phyloP scores from a whole-genome alignment of 805 yeast species.

The Candida tallmaniae region DNA sequence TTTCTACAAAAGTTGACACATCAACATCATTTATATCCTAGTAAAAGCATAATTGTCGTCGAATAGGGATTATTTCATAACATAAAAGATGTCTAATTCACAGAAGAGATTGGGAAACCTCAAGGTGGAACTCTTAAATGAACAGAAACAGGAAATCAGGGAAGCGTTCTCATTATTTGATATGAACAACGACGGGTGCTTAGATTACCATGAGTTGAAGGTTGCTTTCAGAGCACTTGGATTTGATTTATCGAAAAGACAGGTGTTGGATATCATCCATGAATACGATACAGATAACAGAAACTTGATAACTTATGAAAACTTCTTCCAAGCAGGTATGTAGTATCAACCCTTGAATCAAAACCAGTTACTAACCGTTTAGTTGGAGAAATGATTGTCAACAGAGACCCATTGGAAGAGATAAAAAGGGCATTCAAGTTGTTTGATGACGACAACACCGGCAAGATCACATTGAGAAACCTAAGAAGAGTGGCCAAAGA shows the following conservation, averaged over 20 bases:
- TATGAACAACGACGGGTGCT: constrained; percentile 82
- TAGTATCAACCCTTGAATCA: constrained; percentile 9
- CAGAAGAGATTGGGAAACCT: constrained; percentile 32
- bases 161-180: constrained; percentile 92
- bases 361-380: constrained; percentile 18
- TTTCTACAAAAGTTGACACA: no score
- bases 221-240: constrained; percentile 94
- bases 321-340: constrained; percentile 70
- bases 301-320: constrained; percentile 70
- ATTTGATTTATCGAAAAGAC: constrained; percentile 73
- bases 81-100: not conserved
- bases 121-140: constrained; percentile 69
- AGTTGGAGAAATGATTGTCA: constrained; percentile 77
- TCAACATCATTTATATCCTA: no score
- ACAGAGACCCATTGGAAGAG: constrained; percentile 91
- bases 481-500: constrained; percentile 88
- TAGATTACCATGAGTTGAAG: constrained; percentile 90
- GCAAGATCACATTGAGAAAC: constrained; percentile 77
- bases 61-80: no score
- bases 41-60: no score
- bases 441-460: constrained; percentile 85
- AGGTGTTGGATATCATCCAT: constrained; percentile 69
- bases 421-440: constrained; percentile 82
- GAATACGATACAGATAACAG: constrained; percentile 78
- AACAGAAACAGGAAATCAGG: constrained; percentile 84